Evolutionary conservation across 495 filamentous ascomycete species (phyloP).

Genomic region (Penicillium canariense): DNA sequence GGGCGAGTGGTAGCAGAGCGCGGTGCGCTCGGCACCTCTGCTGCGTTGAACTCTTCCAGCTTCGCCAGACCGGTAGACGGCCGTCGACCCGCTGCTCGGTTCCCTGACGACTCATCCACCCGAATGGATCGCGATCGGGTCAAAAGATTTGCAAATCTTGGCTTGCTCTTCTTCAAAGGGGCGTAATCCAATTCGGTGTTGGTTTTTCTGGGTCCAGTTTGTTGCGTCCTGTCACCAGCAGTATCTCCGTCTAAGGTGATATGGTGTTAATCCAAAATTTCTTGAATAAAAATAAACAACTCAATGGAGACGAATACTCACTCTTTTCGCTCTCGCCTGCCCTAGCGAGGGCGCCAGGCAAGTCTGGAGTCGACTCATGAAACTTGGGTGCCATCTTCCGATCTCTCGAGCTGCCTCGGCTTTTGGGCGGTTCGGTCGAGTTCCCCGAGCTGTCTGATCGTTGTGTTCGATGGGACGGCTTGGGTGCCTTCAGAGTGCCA

Average conservation of each 20-base stretch:
- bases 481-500: slow-evolving; percentile 54
- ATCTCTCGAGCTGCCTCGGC: slow-evolving; percentile 44
- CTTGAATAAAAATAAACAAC: neutral
- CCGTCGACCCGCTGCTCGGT: slow-evolving; percentile 35
- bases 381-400: slow-evolving; percentile 36
- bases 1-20: slow-evolving; percentile 60
- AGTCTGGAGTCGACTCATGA: slow-evolving; percentile 45
- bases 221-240: slow-evolving; percentile 25
- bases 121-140: slow-evolving; percentile 68
- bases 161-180: slow-evolving; percentile 44
- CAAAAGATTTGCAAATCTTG: slow-evolving; percentile 56
- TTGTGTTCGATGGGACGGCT: slow-evolving; percentile 47
- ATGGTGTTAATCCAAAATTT: slow-evolving; percentile 9
- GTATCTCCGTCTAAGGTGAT: slow-evolving; percentile 16
- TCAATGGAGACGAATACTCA: slow-evolving; percentile 15
- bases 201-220: slow-evolving; percentile 27
- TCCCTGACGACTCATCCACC: slow-evolving; percentile 42
- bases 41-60: slow-evolving; percentile 38
- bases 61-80: slow-evolving; percentile 46
- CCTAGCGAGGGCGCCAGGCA: slow-evolving; percentile 30
- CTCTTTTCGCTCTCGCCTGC: slow-evolving; percentile 33
- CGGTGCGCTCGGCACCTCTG: slow-evolving; percentile 30
- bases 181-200: slow-evolving; percentile 31
- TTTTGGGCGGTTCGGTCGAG: slow-evolving; percentile 42
- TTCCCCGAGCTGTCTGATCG: slow-evolving; percentile 42